phyloP scores from a whole-genome alignment of 2,329 filamentous ascomycete species.

The Ceratocystis destructans region DNA sequence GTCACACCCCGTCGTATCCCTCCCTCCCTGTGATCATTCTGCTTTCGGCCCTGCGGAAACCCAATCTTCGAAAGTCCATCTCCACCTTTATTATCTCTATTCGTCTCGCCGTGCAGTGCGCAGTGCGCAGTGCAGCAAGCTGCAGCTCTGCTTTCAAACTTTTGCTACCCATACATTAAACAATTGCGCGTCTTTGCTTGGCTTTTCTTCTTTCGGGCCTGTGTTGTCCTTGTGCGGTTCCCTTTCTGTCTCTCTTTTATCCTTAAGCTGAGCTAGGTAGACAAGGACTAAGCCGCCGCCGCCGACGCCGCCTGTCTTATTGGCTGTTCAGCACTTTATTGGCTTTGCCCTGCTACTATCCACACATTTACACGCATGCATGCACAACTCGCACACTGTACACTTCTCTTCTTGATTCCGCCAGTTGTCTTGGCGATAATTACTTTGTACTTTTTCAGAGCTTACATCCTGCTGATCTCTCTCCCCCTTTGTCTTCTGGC shows the following conservation, averaged over 20 bases:
- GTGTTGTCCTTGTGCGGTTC: background rate
- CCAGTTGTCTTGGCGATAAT: background rate
- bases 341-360: background rate
- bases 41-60: background rate
- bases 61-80: background rate
- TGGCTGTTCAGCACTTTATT: background rate
- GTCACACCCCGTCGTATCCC: background rate
- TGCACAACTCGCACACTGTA: background rate
- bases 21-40: background rate
- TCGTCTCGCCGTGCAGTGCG: background rate
- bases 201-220: constrained; percentile 2
- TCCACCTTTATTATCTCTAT: background rate
- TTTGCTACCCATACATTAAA: background rate
- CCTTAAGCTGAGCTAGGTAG: too few relatives aligned
- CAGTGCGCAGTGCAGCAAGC: background rate
- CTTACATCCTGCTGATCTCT: background rate
- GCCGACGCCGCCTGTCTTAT: background rate
- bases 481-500: background rate
- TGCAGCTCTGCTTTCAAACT: constrained; percentile 2
- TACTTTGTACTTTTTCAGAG: background rate
- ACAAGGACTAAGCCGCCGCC: background rate
- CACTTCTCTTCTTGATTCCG: background rate
- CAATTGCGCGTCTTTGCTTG: constrained; percentile 12
- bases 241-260: background rate
- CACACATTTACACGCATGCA: background rate